Evolutionary conservation across 2,329 filamentous ascomycete species (phyloP), one percentile per base, ranked within the genome.

Genomic region (Venturia carpophila): DNA sequence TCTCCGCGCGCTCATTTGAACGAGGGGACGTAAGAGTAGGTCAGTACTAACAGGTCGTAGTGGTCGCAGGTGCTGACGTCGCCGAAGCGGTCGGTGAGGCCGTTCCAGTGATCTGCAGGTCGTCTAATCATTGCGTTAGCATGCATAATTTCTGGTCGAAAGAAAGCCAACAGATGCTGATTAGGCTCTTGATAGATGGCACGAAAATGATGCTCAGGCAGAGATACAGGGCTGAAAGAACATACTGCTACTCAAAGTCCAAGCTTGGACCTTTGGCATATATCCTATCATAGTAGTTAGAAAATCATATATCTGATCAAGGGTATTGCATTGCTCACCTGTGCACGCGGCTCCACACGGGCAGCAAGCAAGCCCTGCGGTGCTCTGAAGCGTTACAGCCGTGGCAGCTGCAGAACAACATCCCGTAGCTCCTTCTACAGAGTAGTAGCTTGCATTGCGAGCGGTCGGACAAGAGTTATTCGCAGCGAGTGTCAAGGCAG

Each of bases 401-500:
- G 37, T 61, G 30, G 60, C 60, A 15, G 39, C 39, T 3, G 37
- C 37, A 61, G 60, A 10, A 42, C 60, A 61, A 34, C 60, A 61
- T 45, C 60, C 42, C 13, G 21, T 15, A 61, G 60, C 37, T 11
- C 52, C 52, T 7, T 58, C 52, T 1, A 61, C 60, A 17, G 60
- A 61, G 60, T 45, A 42, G 37, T 61, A 42, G 13, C 21, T 61
- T 15, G 37, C 37, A 15, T 19, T 43, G 39, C 37, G 17, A 15
- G 39, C 37, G 6, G 39, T 42, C 27, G 60, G 39, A 37, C 39
- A 61, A 17, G 60, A 42, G 19, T 27, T 61, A 19, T 61, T 61
- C n/a, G 60, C n/a, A 2, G 34, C 37, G n/a, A 61, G 60, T 21
- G 60, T 61, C 34, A 61, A 21, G 27, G 60, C 60, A 42, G 60